Percentiles rank a stretch among this genome's conserved stretches.
Conservation (phyloP, 116 monocot species). For the Zostera marina region DNA sequence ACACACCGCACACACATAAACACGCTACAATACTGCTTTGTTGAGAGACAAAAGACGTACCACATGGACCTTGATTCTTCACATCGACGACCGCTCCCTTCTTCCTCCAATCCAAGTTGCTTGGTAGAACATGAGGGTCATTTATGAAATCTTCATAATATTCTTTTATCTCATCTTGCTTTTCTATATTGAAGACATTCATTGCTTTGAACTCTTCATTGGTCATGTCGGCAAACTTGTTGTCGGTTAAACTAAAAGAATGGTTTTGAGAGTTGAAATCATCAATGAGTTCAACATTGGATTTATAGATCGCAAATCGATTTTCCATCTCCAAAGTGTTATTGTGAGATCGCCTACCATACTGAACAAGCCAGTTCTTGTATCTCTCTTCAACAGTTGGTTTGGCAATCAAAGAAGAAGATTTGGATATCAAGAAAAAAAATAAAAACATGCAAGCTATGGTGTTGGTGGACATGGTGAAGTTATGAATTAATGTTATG, state of each 20-base stretch:
- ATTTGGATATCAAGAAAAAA: no score
- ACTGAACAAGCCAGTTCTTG: slow-evolving; percentile 10
- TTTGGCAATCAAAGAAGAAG: no score
- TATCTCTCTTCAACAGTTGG: slow-evolving; percentile 10
- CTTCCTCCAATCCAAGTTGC: slow-evolving; percentile 29
- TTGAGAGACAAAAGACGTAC: slow-evolving; percentile 10
- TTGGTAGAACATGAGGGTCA: background rate
- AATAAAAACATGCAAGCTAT: no score
- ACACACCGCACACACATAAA: no score
- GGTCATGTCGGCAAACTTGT: slow-evolving; percentile 15
- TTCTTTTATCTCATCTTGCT: background rate
- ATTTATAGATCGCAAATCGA: slow-evolving; percentile 17
- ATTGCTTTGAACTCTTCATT: slow-evolving; percentile 5
- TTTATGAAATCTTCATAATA: background rate
- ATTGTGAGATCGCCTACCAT: background rate
- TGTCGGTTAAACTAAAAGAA: slow-evolving; percentile 16
- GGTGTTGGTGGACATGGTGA: no score
- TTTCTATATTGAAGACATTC: background rate
- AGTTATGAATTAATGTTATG: no score
- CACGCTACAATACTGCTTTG: no score
- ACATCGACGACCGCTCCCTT: slow-evolving; percentile 33
- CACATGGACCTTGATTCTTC: slow-evolving; percentile 49
- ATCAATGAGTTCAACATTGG: slow-evolving; percentile 11
- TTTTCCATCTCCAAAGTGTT: slow-evolving; percentile 8
- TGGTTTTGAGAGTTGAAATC: slow-evolving; percentile 11